phyloP scores from a whole-genome alignment of 1,284 basidiomycete genomes.

The Inonotus obliquus region DNA sequence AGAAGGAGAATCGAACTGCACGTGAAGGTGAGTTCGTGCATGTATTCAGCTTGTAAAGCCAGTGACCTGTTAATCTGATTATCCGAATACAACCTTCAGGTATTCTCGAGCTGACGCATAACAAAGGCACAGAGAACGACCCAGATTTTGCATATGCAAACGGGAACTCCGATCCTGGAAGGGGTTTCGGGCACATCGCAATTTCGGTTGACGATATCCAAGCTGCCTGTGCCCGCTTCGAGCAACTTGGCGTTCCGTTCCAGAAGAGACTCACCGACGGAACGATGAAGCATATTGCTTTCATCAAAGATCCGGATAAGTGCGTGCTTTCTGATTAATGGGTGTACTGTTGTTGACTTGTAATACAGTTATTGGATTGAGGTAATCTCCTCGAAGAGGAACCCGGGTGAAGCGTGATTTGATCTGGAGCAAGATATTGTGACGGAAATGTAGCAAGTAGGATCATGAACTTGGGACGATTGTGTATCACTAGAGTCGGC shows the following conservation, averaged over 20 bases:
- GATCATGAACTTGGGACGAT: neutral
- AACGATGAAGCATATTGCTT: conserved; percentile 83
- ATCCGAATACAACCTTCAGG: conserved; percentile 36
- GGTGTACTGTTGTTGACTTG: neutral
- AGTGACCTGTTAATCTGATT: neutral
- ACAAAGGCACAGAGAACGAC: conserved; percentile 86
- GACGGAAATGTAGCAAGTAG: neutral
- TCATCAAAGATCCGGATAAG: conserved; percentile 87
- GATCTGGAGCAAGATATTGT: neutral
- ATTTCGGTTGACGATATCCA: conserved; percentile 83
- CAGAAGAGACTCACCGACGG: conserved; percentile 88
- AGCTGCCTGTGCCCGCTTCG: conserved; percentile 81
- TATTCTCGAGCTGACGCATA: conserved; percentile 84
- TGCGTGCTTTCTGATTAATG: conserved; percentile 27
- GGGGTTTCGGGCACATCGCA: conserved; percentile 85
- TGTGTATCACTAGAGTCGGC: neutral
- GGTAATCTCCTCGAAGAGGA: conserved; percentile 29
- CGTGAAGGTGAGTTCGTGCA: conserved; percentile 54
- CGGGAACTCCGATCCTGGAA: conserved; percentile 82
- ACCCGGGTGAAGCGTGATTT: conserved; percentile 6
- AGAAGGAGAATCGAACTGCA: conserved; percentile 40
- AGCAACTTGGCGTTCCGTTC: conserved; percentile 78
- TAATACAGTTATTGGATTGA: conserved; percentile 42
- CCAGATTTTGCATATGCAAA: conserved; percentile 70
- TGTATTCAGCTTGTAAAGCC: neutral